These are phyloP conservation scores for Leccinum obscurum DNA, from an alignment of 768 basidiomycete species.

Conservation along the genomic window DNA sequence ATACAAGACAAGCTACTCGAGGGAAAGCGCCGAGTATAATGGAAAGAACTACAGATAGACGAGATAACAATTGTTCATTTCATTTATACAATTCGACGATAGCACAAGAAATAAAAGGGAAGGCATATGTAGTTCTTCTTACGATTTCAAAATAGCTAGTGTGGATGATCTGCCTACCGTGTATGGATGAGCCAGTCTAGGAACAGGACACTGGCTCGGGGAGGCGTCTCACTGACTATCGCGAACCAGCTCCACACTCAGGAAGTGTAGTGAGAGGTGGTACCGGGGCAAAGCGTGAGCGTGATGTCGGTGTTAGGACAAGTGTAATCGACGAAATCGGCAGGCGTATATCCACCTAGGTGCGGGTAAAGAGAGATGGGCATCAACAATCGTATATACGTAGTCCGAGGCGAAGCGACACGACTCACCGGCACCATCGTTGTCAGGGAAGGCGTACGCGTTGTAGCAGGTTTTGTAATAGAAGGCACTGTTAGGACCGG, in stretches of 20 bases:
- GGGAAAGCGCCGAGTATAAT: neutral
- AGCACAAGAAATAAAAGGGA: neutral
- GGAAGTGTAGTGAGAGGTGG: neutral
- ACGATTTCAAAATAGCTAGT: neutral
- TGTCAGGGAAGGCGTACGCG: conserved; percentile 36
- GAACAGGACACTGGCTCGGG: neutral
- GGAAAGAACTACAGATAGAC: neutral
- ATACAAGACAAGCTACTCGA: neutral
- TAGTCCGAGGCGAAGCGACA: neutral
- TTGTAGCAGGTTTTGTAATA: conserved; percentile 30
- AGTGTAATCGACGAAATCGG: conserved; percentile 32
- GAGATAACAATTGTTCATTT: neutral
- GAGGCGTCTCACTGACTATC: neutral
- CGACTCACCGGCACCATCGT: conserved; percentile 28
- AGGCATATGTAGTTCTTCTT: neutral
- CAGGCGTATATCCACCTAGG: conserved; percentile 15
- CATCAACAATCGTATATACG: conserved; percentile 1
- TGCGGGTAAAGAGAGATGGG: neutral
- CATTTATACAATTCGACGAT: neutral
- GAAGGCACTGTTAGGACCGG: conserved; percentile 32
- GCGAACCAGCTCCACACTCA: neutral
- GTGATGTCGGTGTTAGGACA: conserved; percentile 29
- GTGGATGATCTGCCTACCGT: neutral
- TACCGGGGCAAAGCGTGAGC: conserved; percentile 29
- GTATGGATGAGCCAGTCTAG: neutral